phyloP scores from a whole-genome alignment of 2,329 filamentous ascomycete genomes.

The Exophiala sideris region DNA sequence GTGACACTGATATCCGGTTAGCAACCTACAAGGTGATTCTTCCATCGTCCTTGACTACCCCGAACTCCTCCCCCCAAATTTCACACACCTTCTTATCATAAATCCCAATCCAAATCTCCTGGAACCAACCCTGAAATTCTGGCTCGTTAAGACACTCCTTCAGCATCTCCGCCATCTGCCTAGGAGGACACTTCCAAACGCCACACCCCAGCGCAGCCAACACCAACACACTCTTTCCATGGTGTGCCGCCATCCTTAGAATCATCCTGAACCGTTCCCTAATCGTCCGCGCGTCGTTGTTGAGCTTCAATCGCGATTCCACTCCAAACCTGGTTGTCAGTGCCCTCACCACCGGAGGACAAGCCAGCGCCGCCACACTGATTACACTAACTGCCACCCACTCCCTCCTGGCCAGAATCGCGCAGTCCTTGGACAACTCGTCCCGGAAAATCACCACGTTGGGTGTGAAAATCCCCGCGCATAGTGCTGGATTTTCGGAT shows the following conservation, averaged over 20 bases:
- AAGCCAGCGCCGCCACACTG: constrained; percentile 8
- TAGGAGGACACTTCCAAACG: constrained; percentile 13
- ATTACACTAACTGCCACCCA: constrained; percentile 1
- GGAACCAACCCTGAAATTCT: constrained; percentile 10
- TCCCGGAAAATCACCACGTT: constrained; percentile 11
- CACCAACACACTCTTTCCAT: constrained; percentile 8
- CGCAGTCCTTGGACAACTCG: constrained; percentile 3
- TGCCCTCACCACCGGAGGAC: constrained; percentile 1
- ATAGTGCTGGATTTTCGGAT: constrained; percentile 3
- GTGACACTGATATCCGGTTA: too few relatives aligned
- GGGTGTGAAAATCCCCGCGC: constrained; percentile 7
- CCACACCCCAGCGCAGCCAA: constrained; percentile 11
- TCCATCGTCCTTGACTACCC: neutral
- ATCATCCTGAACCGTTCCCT: constrained; percentile 10
- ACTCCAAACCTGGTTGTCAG: neutral
- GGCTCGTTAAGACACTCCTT: constrained; percentile 9
- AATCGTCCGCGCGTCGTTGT: constrained; percentile 6
- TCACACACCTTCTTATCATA: constrained; percentile 4
- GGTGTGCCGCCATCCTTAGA: constrained; percentile 3
- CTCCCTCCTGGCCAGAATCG: constrained; percentile 2
- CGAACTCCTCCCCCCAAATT: constrained; percentile 3
- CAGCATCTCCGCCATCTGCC: constrained; percentile 6
- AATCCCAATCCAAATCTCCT: constrained; percentile 10
- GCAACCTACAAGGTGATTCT: too few relatives aligned
- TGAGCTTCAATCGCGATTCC: constrained; percentile 4